Conservation (phyloP, 2,329 filamentous ascomycete genomes). For the Malbranchea zuffiana region DNA sequence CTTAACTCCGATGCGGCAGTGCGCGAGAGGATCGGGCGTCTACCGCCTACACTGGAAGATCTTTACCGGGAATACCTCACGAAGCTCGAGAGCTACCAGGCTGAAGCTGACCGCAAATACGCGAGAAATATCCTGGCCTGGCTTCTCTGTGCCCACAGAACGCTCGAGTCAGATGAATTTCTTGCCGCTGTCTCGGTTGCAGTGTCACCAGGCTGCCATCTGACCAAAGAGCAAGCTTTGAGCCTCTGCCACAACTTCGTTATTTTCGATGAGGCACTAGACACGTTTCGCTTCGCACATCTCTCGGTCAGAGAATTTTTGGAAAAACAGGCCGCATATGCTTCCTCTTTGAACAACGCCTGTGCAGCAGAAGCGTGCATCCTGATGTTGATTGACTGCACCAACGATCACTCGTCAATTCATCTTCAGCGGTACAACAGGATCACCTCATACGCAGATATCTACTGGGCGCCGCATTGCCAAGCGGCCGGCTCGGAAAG, state of each 20-base stretch:
- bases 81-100: neutral
- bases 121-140: conserved; percentile 15
- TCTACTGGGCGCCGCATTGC: neutral
- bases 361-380: conserved; percentile 1
- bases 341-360: neutral
- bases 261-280: conserved; percentile 18
- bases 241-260: conserved; percentile 23
- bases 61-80: conserved; percentile 12
- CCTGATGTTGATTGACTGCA: neutral
- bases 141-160: conserved; percentile 17
- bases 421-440: neutral
- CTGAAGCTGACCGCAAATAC: conserved; percentile 6
- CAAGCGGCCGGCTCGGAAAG: neutral
- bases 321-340: conserved; percentile 14
- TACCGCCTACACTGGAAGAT: conserved; percentile 15
- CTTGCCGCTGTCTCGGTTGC: conserved; percentile 14
- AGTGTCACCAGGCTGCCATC: neutral
- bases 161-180: conserved; percentile 14
- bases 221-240: conserved; percentile 15
- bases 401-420: neutral
- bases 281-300: conserved; percentile 24
- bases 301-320: conserved; percentile 25
- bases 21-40: conserved; percentile 15
- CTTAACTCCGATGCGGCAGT: conserved; percentile 18
- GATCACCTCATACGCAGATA: too few relatives aligned